Evolutionary conservation across 768 basidiomycete genomes (phyloP).

Genomic region (Lactifluus volemus): DNA sequence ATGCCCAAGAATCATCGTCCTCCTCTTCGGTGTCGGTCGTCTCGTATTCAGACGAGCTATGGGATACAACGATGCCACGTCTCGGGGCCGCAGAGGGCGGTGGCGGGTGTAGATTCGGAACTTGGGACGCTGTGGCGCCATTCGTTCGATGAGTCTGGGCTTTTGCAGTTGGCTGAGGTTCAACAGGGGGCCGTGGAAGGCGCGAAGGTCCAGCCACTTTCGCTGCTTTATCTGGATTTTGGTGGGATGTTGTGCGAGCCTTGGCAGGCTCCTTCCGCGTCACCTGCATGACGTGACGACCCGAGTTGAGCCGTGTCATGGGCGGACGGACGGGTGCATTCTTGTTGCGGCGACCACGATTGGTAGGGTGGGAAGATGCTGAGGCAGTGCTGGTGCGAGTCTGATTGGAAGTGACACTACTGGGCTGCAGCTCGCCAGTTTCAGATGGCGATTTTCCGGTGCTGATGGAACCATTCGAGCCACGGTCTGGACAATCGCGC

Average conservation of each 20-base stretch:
- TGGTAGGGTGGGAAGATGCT: slow-evolving; percentile 19
- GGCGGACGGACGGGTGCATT: slow-evolving; percentile 12
- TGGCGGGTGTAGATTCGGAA: not conserved
- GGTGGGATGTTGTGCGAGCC: not conserved
- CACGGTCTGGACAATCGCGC: slow-evolving; percentile 21
- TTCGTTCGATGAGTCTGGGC: slow-evolving; percentile 17
- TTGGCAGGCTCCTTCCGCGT: slow-evolving; percentile 5
- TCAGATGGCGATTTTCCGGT: slow-evolving; percentile 25
- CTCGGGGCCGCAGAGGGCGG: slow-evolving; percentile 4
- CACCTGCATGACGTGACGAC: slow-evolving; percentile 7
- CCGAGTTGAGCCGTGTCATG: slow-evolving; percentile 14
- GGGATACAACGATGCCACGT: slow-evolving; percentile 37
- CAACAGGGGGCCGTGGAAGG: slow-evolving; percentile 6
- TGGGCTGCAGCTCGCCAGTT: slow-evolving; percentile 26
- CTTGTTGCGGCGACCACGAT: slow-evolving; percentile 21
- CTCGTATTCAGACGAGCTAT: slow-evolving; percentile 40
- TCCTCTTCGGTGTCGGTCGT: slow-evolving; percentile 43
- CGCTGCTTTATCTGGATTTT: not conserved
- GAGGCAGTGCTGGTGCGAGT: slow-evolving; percentile 25
- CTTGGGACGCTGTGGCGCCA: not conserved
- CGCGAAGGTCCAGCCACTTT: slow-evolving; percentile 10
- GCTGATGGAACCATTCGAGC: slow-evolving; percentile 26
- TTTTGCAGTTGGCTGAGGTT: slow-evolving; percentile 2
- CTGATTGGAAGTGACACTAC: slow-evolving; percentile 31
- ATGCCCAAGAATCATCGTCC: slow-evolving; percentile 49